Evolutionary conservation across 352 stramenopile genomes (phyloP).

Genomic region (Aphanomyces stellatus): DNA sequence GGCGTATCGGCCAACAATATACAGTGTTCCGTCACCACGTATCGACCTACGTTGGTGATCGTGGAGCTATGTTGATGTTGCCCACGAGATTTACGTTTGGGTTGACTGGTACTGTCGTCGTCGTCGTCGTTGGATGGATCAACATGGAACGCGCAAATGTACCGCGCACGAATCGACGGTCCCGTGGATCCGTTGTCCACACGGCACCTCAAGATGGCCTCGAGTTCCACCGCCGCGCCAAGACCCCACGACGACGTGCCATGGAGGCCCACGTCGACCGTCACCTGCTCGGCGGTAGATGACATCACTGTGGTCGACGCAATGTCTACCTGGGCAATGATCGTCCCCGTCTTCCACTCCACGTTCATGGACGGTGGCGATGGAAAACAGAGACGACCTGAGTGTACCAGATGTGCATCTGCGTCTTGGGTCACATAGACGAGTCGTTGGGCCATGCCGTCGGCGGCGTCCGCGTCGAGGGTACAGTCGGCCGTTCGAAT

Average conservation of each 20-base stretch:
- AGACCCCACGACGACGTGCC: neutral
- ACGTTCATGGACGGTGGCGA: neutral
- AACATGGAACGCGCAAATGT: constrained; percentile 1
- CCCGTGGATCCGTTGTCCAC: neutral
- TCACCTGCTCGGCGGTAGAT: neutral
- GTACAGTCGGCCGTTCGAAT: neutral
- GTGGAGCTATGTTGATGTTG: no score
- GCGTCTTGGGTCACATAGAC: neutral
- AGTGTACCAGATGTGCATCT: neutral
- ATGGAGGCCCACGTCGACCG: neutral
- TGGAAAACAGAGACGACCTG: neutral
- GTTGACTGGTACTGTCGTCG: no score
- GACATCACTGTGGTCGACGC: neutral
- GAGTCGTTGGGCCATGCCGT: neutral
- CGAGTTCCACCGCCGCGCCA: neutral
- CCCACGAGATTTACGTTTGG: no score
- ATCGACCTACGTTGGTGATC: neutral
- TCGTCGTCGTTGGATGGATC: no score
- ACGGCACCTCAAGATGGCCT: neutral
- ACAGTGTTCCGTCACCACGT: neutral
- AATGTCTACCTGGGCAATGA: constrained; percentile 4
- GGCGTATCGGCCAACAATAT: neutral
- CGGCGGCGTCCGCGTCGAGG: neutral
- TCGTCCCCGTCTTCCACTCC: constrained; percentile 6
- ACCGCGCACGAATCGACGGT: neutral